Evolutionary conservation across 2,329 filamentous ascomycete species (phyloP), one percentile per base, ranked within the genome.

Genomic region (Cryphonectria naterciae): DNA sequence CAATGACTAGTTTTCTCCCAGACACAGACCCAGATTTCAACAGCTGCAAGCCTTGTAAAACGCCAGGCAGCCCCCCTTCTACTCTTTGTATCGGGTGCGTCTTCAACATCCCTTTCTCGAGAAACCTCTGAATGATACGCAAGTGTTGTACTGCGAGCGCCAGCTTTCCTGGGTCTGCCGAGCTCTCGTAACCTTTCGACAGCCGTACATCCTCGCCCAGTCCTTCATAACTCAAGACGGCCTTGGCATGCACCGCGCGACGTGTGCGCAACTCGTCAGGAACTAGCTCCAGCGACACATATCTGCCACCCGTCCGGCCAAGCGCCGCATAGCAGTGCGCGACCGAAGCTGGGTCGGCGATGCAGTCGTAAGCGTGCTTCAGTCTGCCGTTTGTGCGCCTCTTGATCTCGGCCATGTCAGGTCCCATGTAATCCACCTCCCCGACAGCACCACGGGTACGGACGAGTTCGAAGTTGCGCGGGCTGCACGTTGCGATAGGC

Each of bases 351-450:
- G 77, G 77, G 73, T 83, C 81, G 43, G 81, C 77, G 68, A 88
- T 85, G 71, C 82, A 85, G 76, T 88, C 87, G 54, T 86, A 81
- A 5, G 78, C 85, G 37, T 84, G 77, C 19, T 76, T 76, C 4
- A 88, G 78, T 41, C 76, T 77, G 76, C 85, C 80, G 4, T 82
- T 78, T 13, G 84, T 85, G 67, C 79, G 46, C 46, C 79, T 58
- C 80, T 77, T 46, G 81, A 80, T 86, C 81, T 54, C 79, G 77
- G 1, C 81, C 80, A 43, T 80, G 81, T 28, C 81, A 80, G 0
- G 82, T 79, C 25, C 82, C 25, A 80, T 81, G 80, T 88, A 88
- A 77, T 88, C 83, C 74, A 87, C 86, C 15, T 81, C 81, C 61
- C 79, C 79, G 69, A 82, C 80, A 1, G 85, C 85, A 28, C 87